Evolutionary conservation across 495 filamentous ascomycete genomes (phyloP), one percentile per base, ranked within the genome.

Genomic region (Letharia columbiana): DNA sequence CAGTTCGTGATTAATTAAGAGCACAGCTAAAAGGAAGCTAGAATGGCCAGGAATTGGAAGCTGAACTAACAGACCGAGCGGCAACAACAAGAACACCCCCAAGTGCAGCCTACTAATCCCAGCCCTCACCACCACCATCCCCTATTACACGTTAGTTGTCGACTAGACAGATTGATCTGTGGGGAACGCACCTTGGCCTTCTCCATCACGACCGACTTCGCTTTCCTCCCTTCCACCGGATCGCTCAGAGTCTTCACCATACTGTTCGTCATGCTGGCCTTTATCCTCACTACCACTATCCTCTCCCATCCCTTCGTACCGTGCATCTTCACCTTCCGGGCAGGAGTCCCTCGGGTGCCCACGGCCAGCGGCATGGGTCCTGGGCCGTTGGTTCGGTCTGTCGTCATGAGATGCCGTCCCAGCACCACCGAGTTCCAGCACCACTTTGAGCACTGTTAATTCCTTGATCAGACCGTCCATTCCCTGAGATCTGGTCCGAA

Each of bases 11-110:
- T 9, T 2, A 8, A 39, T 23, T 4, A 40, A n/a, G 23, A 23
- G 39, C 20, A 31, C 20, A 23, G 63, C 56, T 65, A 40, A 65
- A 5, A 11, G 39, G n/a, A 11, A 17, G 17, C 1, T 40, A 65
- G 63, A 65, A 18, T 65, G 63, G 63, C 63, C 63, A 17, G 63
- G 63, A 37, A 4, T 62, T 2, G 57, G 54, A 4, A 50, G 18
- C 1, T 58, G 41, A 60, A 13, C 23, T 9, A 35, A 37, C n/a
- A 37, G 33, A 44, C 45, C 39, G 37, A 60, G 52, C 31, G 28
- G 17, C 56, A 54, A 20, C 10, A 13, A 28, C 35, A 31, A 11
- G 20, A 40, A 4, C 42, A n/a, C 31, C 17, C 54, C 2, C 17
- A 57, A 10, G 31, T 20, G 7, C 33, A 2, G 33, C 13, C 54